phyloP scores from a whole-genome alignment of 2,329 filamentous ascomycete genomes.

The Colletotrichum sp. region DNA sequence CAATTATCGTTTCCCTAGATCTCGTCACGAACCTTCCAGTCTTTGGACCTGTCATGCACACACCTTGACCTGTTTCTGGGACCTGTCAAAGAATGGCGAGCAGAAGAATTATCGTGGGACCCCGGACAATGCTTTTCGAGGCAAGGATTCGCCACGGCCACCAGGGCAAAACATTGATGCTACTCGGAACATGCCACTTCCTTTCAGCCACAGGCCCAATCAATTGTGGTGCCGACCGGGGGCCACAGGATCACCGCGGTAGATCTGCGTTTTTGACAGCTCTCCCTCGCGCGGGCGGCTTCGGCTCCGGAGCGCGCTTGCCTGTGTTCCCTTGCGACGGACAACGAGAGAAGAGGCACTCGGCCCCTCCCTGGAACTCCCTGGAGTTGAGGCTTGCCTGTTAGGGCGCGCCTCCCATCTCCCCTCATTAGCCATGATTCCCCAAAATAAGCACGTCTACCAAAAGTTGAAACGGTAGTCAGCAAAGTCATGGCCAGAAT shows the following conservation, averaged over 20 bases:
- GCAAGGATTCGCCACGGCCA: slow-evolving; percentile 17
- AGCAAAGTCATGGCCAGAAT: neutral
- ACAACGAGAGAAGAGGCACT: neutral
- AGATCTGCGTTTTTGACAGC: slow-evolving; percentile 22
- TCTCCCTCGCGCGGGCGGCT: slow-evolving; percentile 17
- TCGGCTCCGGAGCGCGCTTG: slow-evolving; percentile 11
- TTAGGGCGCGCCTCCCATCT: neutral
- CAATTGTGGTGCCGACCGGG: slow-evolving; percentile 12
- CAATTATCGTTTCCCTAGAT: slow-evolving; percentile 21
- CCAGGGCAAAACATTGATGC: slow-evolving; percentile 21
- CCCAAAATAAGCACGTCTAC: slow-evolving; percentile 12
- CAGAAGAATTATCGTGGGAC: slow-evolving; percentile 6
- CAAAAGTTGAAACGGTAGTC: slow-evolving; percentile 20
- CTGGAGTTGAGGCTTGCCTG: slow-evolving; percentile 17
- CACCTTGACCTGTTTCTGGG: slow-evolving; percentile 13
- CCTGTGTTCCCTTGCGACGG: neutral
- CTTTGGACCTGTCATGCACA: slow-evolving; percentile 17
- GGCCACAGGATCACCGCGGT: slow-evolving; percentile 14
- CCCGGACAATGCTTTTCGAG: neutral
- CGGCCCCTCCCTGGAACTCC: slow-evolving; percentile 12
- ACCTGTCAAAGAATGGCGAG: slow-evolving; percentile 18
- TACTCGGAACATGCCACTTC: slow-evolving; percentile 22
- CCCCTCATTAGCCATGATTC: neutral
- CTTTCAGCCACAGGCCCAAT: slow-evolving; percentile 17
- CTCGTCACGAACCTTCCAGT: slow-evolving; percentile 17